Percentiles rank a stretch among this genome's conserved stretches.
Conservation (phyloP, 805 yeast species). For the Candida corydali region DNA sequence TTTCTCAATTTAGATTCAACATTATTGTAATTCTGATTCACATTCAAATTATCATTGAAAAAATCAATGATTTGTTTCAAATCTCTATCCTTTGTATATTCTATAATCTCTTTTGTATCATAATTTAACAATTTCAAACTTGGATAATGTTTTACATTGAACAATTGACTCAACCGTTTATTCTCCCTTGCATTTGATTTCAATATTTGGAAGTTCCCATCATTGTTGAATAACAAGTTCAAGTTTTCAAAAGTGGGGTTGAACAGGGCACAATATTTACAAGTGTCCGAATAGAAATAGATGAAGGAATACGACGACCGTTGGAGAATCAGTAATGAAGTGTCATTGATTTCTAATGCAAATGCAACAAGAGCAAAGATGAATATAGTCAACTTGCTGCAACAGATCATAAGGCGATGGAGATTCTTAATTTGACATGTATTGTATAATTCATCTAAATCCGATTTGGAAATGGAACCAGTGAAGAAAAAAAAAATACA, state of each 20-base stretch:
- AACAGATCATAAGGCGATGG: no score
- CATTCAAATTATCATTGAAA: constrained; percentile 15
- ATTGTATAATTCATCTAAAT: not conserved
- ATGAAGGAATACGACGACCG: constrained; percentile 35
- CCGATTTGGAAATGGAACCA: not conserved
- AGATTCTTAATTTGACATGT: not conserved
- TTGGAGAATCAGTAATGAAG: constrained; percentile 14
- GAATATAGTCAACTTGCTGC: no score
- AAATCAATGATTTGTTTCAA: constrained; percentile 18
- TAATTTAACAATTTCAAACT: constrained; percentile 42
- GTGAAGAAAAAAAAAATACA: not conserved
- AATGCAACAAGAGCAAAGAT: not conserved
- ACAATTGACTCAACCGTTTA: constrained; percentile 32
- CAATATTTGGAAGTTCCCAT: constrained; percentile 29
- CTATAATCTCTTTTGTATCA: constrained; percentile 35
- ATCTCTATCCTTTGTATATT: constrained; percentile 23
- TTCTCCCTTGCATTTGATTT: constrained; percentile 25
- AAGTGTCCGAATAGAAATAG: constrained; percentile 42
- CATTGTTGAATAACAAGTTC: constrained; percentile 38
- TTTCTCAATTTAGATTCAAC: constrained; percentile 15
- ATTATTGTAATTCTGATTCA: constrained; percentile 19
- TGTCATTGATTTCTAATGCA: constrained; percentile 11
- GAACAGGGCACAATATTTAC: constrained; percentile 31
- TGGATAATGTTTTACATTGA: constrained; percentile 45
- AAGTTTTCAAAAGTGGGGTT: constrained; percentile 34